phyloP scores from a whole-genome alignment of 139 green algal species.

The Chlorella sp. region DNA sequence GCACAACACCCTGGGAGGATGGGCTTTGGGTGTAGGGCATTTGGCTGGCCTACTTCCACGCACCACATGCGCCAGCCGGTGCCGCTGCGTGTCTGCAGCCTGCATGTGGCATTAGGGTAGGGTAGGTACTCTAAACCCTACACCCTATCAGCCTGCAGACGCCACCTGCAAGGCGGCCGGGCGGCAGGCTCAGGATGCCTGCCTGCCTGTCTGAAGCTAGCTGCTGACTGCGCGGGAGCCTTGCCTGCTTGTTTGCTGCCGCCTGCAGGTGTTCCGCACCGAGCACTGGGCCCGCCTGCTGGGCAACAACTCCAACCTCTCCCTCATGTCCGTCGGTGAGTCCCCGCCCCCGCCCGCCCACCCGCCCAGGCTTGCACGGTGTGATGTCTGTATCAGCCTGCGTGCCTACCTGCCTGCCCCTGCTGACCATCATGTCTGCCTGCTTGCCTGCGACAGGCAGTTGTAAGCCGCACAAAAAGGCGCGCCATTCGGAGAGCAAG shows the following conservation, averaged over 20 bases:
- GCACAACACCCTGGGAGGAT: no score
- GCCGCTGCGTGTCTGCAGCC: no score
- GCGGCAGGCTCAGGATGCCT: neutral
- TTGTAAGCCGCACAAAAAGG: neutral
- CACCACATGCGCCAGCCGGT: neutral
- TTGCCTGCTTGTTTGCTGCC: neutral
- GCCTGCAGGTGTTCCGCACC: slow-evolving; percentile 58
- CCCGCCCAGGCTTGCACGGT: neutral
- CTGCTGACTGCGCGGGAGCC: neutral
- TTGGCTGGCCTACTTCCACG: no score
- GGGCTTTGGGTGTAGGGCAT: no score
- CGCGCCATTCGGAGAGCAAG: neutral
- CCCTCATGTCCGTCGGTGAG: slow-evolving; percentile 55
- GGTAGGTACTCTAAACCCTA: no score
- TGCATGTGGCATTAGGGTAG: no score
- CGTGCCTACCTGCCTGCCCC: no score
- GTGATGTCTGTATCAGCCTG: no score
- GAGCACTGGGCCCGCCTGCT: slow-evolving; percentile 55
- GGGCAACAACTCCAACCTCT: slow-evolving; percentile 37
- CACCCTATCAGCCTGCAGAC: no score
- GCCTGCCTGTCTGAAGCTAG: neutral
- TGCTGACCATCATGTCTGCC: neutral
- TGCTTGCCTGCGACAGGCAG: neutral
- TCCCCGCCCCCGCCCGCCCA: neutral
- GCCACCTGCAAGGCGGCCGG: no score